phyloP scores from a whole-genome alignment of 257 asterid genomes.

The Echites panduratus region DNA sequence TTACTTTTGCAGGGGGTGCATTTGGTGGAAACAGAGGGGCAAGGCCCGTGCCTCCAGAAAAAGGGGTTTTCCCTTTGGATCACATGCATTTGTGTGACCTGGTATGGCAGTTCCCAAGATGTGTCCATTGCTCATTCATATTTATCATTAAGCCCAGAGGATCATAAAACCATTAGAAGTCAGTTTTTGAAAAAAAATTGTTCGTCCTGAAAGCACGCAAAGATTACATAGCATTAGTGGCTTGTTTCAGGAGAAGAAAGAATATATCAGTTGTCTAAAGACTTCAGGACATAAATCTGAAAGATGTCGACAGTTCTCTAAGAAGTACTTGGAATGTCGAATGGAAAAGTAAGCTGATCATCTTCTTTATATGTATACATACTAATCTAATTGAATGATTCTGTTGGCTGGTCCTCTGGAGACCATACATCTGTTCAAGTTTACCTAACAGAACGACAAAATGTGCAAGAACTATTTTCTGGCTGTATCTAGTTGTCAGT shows the following conservation, averaged over 20 bases:
- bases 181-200: neutral
- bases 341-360: slow-evolving; percentile 69
- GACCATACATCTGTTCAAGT: neutral
- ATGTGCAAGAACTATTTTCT: neutral
- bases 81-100: slow-evolving; percentile 84
- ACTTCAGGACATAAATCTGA: slow-evolving; percentile 71
- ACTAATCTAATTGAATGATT: neutral
- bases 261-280: slow-evolving; percentile 70
- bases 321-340: slow-evolving; percentile 81
- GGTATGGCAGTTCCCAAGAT: slow-evolving; percentile 32
- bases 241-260: slow-evolving; percentile 81
- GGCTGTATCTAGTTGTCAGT: neutral
- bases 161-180: neutral
- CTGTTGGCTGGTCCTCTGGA: neutral
- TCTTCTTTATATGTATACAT: neutral
- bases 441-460: neutral
- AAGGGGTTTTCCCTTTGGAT: slow-evolving; percentile 93
- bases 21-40: slow-evolving; percentile 96
- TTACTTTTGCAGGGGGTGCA: slow-evolving; percentile 59
- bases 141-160: neutral
- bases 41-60: slow-evolving; percentile 93
- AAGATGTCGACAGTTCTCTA: slow-evolving; percentile 68
- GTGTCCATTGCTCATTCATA: neutral
- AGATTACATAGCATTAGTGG: slow-evolving; percentile 15
- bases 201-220: neutral